Percentiles rank a stretch among this genome's conserved stretches.
These are phyloP conservation scores for Acrocalymma vagum DNA, from an alignment of 2,329 filamentous ascomycete genomes.

Conservation along the genomic window DNA sequence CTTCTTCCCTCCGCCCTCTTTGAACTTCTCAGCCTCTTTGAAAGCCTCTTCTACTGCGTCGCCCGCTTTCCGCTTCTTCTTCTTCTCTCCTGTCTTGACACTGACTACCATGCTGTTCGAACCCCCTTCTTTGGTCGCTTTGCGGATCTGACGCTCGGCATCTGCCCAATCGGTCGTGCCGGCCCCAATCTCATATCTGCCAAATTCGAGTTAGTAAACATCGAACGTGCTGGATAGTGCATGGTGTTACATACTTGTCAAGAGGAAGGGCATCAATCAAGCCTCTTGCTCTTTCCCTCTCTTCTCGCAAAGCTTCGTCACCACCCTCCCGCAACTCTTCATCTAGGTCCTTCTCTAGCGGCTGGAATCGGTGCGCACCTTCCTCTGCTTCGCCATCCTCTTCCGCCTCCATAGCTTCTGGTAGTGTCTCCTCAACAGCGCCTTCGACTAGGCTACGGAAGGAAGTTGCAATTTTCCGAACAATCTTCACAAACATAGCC, in stretches of 20 bases:
- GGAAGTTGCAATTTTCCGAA: constrained; percentile 83
- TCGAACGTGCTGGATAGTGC: neutral
- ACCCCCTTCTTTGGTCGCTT: constrained; percentile 57
- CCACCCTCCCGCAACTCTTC: constrained; percentile 88
- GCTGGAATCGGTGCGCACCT: constrained; percentile 69
- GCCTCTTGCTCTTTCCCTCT: constrained; percentile 83
- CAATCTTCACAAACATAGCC: constrained; percentile 97
- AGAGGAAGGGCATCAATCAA: constrained; percentile 91
- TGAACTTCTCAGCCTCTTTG: constrained; percentile 46
- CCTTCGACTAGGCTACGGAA: constrained; percentile 79
- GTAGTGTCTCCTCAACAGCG: constrained; percentile 63
- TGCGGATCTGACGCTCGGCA: constrained; percentile 75
- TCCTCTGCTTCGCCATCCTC: constrained; percentile 66
- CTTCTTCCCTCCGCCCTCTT: constrained; percentile 42
- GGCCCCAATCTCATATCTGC: constrained; percentile 56
- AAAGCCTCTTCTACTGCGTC: constrained; percentile 60
- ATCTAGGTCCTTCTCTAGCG: constrained; percentile 74
- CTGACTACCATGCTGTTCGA: constrained; percentile 74
- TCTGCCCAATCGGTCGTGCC: constrained; percentile 64
- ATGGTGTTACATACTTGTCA: constrained; percentile 71
- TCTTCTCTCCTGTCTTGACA: constrained; percentile 76
- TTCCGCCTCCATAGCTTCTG: constrained; percentile 52
- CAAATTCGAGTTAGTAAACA: constrained; percentile 5
- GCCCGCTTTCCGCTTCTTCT: constrained; percentile 75
- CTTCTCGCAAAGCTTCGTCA: constrained; percentile 74